A percentile compares a stretch with the other conserved stretches of the same genome.
phyloP scores from a whole-genome alignment of 1,284 basidiomycete genomes.

The Exobasidium cylindrosporum region DNA sequence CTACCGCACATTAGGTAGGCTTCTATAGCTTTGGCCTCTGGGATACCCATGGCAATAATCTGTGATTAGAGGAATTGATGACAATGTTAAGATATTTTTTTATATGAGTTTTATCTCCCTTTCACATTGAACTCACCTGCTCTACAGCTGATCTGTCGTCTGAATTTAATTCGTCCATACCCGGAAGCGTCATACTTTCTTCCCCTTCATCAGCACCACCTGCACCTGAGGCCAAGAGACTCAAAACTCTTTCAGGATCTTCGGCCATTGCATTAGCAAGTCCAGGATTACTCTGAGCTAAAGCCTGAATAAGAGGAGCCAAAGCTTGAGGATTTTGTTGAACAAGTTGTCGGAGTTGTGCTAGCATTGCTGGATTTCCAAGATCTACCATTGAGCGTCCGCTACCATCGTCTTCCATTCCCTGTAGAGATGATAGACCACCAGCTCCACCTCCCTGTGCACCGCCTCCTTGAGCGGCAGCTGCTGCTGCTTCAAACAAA shows the following conservation, averaged over 20 bases:
- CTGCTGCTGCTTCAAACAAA: slow-evolving; percentile 56
- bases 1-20: slow-evolving; percentile 52
- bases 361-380: slow-evolving; percentile 51
- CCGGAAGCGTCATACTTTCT: slow-evolving; percentile 38
- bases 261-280: slow-evolving; percentile 49
- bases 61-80: background rate
- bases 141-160: slow-evolving; percentile 44
- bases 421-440: slow-evolving; percentile 20
- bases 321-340: slow-evolving; percentile 53
- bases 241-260: slow-evolving; percentile 50
- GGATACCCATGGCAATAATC: slow-evolving; percentile 52
- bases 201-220: slow-evolving; percentile 26
- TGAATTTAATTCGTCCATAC: slow-evolving; percentile 33
- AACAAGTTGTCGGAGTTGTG: slow-evolving; percentile 47
- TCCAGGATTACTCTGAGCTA: slow-evolving; percentile 52
- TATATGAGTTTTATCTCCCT: slow-evolving; percentile 2
- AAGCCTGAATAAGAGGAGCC: slow-evolving; percentile 50
- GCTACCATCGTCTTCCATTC: slow-evolving; percentile 38
- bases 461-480: slow-evolving; percentile 31
- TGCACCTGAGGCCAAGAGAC: slow-evolving; percentile 36
- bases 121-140: slow-evolving; percentile 22
- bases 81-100: too few species aligned
- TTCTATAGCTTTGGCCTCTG: slow-evolving; percentile 50
- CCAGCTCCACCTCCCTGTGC: slow-evolving; percentile 21
- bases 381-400: slow-evolving; percentile 50